Evolutionary conservation across 2,329 filamentous ascomycete genomes (phyloP).

Genomic region (Talaromyces piceae): DNA sequence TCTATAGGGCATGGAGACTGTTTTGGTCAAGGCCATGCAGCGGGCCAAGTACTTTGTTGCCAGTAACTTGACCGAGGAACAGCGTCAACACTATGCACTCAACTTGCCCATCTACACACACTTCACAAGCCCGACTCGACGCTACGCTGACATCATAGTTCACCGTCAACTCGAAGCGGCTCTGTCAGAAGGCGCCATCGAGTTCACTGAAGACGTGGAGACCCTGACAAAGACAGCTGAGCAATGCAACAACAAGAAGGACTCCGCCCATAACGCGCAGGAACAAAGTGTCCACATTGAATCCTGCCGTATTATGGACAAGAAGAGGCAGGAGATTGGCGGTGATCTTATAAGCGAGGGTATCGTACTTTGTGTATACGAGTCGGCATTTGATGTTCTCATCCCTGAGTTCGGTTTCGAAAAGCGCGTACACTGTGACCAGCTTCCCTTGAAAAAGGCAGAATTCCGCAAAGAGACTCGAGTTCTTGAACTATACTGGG

Average conservation of each 20-base stretch:
- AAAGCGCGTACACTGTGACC: conserved; percentile 98
- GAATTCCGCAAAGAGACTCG: conserved; percentile 96
- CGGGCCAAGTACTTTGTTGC: conserved; percentile 92
- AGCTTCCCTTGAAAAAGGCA: conserved; percentile 95
- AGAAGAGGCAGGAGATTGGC: conserved; percentile 74
- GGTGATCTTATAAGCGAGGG: conserved; percentile 92
- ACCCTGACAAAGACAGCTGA: conserved; percentile 85
- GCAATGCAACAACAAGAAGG: conserved; percentile 97
- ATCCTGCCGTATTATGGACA: conserved; percentile 92
- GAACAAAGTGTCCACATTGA: conserved; percentile 99
- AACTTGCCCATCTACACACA: conserved; percentile 95
- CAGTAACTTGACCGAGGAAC: conserved; percentile 66
- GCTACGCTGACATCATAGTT: conserved; percentile 90
- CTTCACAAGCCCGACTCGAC: conserved; percentile 89
- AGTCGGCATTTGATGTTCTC: conserved; percentile 95
- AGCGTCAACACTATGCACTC: conserved; percentile 81
- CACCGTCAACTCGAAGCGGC: conserved; percentile 89
- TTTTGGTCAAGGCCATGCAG: conserved; percentile 90
- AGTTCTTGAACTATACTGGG: conserved; percentile 95
- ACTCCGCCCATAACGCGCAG: conserved; percentile 93
- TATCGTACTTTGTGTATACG: conserved; percentile 94
- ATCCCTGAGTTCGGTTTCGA: conserved; percentile 98
- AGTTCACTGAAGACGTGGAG: conserved; percentile 86
- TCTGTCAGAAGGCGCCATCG: conserved; percentile 70
- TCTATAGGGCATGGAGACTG: conserved; percentile 76